Evolutionary conservation across 2,329 filamentous ascomycete species (phyloP), one percentile per base, ranked within the genome.

Genomic region (Aspergillus ochraceoroseus): DNA sequence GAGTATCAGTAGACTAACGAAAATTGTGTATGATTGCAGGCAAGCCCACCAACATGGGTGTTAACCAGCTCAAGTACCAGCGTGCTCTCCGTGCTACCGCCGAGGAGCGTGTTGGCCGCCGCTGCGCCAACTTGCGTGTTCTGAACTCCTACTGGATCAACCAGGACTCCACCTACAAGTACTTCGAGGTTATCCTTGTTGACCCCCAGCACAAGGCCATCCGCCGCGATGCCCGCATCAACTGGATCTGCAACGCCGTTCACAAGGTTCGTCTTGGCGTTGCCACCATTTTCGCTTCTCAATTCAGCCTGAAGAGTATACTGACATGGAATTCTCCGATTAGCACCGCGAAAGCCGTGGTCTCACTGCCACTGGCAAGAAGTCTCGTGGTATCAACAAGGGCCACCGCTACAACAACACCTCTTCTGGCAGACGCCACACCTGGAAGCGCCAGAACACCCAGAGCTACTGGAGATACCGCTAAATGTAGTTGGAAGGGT

Each of bases 131-230:
- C 79, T 76, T 98, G 73, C 88, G 92, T 70, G 92, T 98, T 68
- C 85, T 98, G 68, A 98, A 98, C 86, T 96, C 90, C 54, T 98
- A 98, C 89, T 98, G 94, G 94, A 87, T 98, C 80, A 98, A 98
- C 86, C 88, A 96, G 82, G 92, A 98, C 80, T 95, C 89, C 49
- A 98, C 92, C 75, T 98, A 96, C 87, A 98, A 98, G 82, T 98
- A 98, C 86, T 98, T 82, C 80, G 92, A 98, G 78, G 83, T 96
- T 74, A 96, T 98, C 79, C 87, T 95, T 68, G 90, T 98, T 70
- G 92, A 98, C 79, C 92, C 92, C 71, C 86, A 94, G 79, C 92
- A 98, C 87, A 96, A 96, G 83, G 92, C 92, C 68, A 98, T 98
- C 81, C 92, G 92, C 74, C 87, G 85, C 69, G 92, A 98, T 73